These are phyloP conservation scores for Xylaria sp. DNA, from an alignment of 2,329 filamentous ascomycete genomes.

Conservation along the genomic window DNA sequence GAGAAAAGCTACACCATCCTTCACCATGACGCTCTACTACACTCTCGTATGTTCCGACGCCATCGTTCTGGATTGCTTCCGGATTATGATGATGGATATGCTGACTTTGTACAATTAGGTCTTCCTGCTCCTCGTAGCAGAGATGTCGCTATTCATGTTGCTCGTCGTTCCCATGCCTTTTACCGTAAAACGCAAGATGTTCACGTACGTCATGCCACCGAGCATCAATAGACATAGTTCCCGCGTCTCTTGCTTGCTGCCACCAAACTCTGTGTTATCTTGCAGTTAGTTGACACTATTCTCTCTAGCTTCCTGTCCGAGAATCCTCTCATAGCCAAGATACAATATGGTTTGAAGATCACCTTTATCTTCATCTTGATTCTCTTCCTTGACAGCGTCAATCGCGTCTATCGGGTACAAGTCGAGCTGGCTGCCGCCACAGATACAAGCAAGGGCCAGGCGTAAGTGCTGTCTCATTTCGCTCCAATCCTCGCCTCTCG, in stretches of 20 bases:
- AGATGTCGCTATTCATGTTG: conserved; percentile 82
- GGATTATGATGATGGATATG: conserved; percentile 20
- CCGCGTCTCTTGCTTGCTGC: neutral
- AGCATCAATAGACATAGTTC: neutral
- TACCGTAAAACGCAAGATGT: conserved; percentile 81
- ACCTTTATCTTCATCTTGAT: conserved; percentile 99
- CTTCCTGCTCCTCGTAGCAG: conserved; percentile 79
- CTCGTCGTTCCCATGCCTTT: conserved; percentile 89
- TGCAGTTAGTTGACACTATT: conserved; percentile 20
- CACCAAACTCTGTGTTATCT: no score
- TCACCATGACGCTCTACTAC: conserved; percentile 58
- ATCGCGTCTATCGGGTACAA: conserved; percentile 95
- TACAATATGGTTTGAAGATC: conserved; percentile 98
- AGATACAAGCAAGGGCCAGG: conserved; percentile 58
- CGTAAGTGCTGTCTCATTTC: conserved; percentile 50
- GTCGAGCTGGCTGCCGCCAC: conserved; percentile 78
- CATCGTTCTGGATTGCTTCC: neutral
- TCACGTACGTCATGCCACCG: conserved; percentile 58
- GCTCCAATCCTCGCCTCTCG: neutral
- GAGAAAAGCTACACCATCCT: conserved; percentile 21
- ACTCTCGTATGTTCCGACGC: conserved; percentile 49
- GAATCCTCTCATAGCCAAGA: conserved; percentile 80
- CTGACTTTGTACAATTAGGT: conserved; percentile 60
- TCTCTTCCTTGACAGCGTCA: conserved; percentile 95
- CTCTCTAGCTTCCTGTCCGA: conserved; percentile 84